phyloP scores from a whole-genome alignment of 2,329 filamentous ascomycete species.

The Penicillium glabrum region DNA sequence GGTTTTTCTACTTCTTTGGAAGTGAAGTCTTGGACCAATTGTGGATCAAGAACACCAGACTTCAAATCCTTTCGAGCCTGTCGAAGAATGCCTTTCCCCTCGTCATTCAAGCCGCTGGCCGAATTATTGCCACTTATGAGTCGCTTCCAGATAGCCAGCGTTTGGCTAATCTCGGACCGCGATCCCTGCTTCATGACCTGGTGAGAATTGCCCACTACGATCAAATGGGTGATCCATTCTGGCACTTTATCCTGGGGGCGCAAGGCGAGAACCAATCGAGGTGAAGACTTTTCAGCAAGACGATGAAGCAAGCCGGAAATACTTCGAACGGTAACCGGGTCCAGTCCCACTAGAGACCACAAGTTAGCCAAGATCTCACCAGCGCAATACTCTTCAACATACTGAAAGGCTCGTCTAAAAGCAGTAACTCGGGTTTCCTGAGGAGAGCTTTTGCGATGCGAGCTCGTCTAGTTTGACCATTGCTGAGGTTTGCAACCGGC shows the following conservation, averaged over 20 bases:
- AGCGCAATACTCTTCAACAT: constrained; percentile 21
- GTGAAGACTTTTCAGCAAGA: constrained; percentile 65
- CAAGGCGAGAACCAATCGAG: constrained; percentile 73
- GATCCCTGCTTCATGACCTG: constrained; percentile 65
- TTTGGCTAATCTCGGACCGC: constrained; percentile 60
- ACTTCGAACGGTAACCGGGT: constrained; percentile 73
- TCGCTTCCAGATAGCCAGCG: constrained; percentile 31
- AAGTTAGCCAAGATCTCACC: constrained; percentile 10
- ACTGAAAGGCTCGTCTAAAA: constrained; percentile 91
- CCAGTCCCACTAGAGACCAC: constrained; percentile 69
- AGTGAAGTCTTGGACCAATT: constrained; percentile 26
- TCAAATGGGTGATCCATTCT: constrained; percentile 83
- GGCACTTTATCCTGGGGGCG: constrained; percentile 85
- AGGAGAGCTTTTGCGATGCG: constrained; percentile 86
- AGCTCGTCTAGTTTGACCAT: constrained; percentile 85
- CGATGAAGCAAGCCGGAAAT: constrained; percentile 70
- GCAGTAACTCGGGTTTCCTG: constrained; percentile 72
- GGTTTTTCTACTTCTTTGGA: constrained; percentile 16
- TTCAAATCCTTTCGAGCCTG: constrained; percentile 10
- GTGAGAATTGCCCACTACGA: constrained; percentile 68
- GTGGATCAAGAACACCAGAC: constrained; percentile 23
- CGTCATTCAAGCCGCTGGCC: not conserved
- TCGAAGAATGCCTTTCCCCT: not conserved
- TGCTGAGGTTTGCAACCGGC: constrained; percentile 86
- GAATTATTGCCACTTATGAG: constrained; percentile 2